Evolutionary conservation across 495 filamentous ascomycete species (phyloP).

Genomic region (Trichoderma erinaceum): DNA sequence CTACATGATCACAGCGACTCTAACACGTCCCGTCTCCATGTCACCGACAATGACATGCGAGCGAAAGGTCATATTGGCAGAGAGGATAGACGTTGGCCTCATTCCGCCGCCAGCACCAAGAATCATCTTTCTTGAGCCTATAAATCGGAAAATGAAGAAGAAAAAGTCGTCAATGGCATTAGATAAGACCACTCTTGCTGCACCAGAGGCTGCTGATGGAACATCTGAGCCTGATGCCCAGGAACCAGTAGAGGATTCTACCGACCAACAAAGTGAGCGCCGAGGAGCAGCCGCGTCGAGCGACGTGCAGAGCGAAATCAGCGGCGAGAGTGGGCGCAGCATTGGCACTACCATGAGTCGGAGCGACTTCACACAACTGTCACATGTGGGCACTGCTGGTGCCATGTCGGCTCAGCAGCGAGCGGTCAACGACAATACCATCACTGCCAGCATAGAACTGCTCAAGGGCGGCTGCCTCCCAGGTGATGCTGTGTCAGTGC

Average conservation of each 20-base stretch:
- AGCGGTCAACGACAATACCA: slow-evolving; percentile 53
- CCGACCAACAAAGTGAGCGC: slow-evolving; percentile 2
- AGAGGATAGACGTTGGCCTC: slow-evolving; percentile 57
- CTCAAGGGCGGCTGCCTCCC: slow-evolving; percentile 77
- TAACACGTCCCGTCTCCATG: slow-evolving; percentile 86
- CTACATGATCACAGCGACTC: slow-evolving; percentile 80
- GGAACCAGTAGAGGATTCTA: not conserved
- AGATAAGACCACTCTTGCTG: slow-evolving; percentile 10
- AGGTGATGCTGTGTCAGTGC: slow-evolving; percentile 75
- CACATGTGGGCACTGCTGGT: slow-evolving; percentile 17
- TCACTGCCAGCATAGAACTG: slow-evolving; percentile 81
- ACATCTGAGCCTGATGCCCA: slow-evolving; percentile 26
- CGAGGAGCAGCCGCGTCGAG: slow-evolving; percentile 19
- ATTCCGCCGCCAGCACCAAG: slow-evolving; percentile 55
- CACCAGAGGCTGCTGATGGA: slow-evolving; percentile 23
- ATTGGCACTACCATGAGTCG: slow-evolving; percentile 28
- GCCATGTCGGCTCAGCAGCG: slow-evolving; percentile 14
- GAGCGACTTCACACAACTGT: not conserved
- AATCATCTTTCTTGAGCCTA: slow-evolving; percentile 74
- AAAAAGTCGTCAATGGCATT: slow-evolving; percentile 30
- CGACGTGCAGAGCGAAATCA: slow-evolving; percentile 42
- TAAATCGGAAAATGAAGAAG: slow-evolving; percentile 50
- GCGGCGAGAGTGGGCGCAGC: slow-evolving; percentile 40
- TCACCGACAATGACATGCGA: slow-evolving; percentile 72
- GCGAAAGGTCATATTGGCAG: slow-evolving; percentile 68